Base-by-base conservation (phyloP, 257 asterid genomes). In the Hygrophila difformis region DNA sequence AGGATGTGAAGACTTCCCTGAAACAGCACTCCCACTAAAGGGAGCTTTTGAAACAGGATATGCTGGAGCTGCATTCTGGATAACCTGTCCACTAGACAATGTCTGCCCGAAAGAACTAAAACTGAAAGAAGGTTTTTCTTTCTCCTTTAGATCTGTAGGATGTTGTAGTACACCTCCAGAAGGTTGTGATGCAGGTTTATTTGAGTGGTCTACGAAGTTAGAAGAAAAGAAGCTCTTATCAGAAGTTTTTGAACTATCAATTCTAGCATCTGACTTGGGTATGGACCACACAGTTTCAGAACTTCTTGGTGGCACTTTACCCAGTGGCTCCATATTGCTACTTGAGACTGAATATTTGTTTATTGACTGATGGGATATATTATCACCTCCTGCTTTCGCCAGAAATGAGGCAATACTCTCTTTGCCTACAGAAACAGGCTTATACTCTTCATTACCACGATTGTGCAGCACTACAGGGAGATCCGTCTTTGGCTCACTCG, bases 101-200 rank as follows among this genome's bases (percentile, higher is more conserved):
- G 60, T 59, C 59, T 47, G 76, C 33, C 78, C 79, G 46, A 63
- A 57, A 50, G 72, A 56, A 67, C 71, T 49, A 29, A 59, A 55
- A 46, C 55, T n/a, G 22, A 43, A 35, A 28, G 82, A 53, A 56
- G 64, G 57, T 15, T 51, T 66, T 39, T 58, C 51, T 42, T 60
- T 63, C 62, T 77, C 81, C 57, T 68, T 74, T 23, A 51, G 5
- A 34, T 54, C 65, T 23, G 72, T 55, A 68, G 76, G 53, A 52
- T 49, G 56, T 40, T 37, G 70, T 19, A 17, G 63, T 43, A 56
- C 44, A 60, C 47, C 62, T 51, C 78, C 76, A 60, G 60, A 28
- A 48, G 69, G 49, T 44, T 41, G 74, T 47, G 61, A 44, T 21
- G 63, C 38, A 47, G 19, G 59, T 53, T 44, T 74, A 61, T 61